Conservation (phyloP, 2,329 filamentous ascomycete genomes). For the Penicillium thymicola region DNA sequence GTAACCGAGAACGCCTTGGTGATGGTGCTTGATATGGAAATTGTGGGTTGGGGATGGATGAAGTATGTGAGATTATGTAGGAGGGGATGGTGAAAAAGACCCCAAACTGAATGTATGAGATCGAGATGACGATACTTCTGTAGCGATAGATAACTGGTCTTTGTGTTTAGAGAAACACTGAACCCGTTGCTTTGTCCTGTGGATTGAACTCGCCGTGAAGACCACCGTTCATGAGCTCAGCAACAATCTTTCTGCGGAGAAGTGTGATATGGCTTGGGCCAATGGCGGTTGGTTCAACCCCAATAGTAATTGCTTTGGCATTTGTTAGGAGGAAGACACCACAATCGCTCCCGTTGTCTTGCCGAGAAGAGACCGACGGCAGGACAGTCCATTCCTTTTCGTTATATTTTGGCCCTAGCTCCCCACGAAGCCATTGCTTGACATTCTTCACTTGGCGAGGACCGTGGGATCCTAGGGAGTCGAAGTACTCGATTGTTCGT, state of each 20-base stretch:
- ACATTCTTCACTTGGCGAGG: slow-evolving; percentile 33
- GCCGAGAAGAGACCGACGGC: slow-evolving; percentile 41
- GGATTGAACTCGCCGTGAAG: slow-evolving; percentile 44
- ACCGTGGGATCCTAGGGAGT: slow-evolving; percentile 41
- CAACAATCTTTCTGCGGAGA: slow-evolving; percentile 47
- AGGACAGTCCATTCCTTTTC: slow-evolving; percentile 46
- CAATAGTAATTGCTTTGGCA: slow-evolving; percentile 47
- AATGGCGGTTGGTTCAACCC: slow-evolving; percentile 44
- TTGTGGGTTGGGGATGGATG: neutral
- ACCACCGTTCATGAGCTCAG: slow-evolving; percentile 46
- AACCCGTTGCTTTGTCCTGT: slow-evolving; percentile 12
- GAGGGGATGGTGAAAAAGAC: neutral
- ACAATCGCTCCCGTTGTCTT: slow-evolving; percentile 49
- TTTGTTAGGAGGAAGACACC: slow-evolving; percentile 51
- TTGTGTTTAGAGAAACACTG: slow-evolving; percentile 22
- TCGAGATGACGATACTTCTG: neutral
- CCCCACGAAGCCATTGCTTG: slow-evolving; percentile 43
- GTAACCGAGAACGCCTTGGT: slow-evolving; percentile 5
- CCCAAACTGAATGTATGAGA: neutral
- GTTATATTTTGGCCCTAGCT: slow-evolving; percentile 40
- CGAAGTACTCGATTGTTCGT: slow-evolving; percentile 48
- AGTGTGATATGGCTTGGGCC: slow-evolving; percentile 39
- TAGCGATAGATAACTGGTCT: neutral
- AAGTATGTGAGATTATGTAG: neutral
- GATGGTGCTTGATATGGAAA: neutral